phyloP scores from a whole-genome alignment of 2,329 filamentous ascomycete genomes.

The Sporothrix dimorphospora region DNA sequence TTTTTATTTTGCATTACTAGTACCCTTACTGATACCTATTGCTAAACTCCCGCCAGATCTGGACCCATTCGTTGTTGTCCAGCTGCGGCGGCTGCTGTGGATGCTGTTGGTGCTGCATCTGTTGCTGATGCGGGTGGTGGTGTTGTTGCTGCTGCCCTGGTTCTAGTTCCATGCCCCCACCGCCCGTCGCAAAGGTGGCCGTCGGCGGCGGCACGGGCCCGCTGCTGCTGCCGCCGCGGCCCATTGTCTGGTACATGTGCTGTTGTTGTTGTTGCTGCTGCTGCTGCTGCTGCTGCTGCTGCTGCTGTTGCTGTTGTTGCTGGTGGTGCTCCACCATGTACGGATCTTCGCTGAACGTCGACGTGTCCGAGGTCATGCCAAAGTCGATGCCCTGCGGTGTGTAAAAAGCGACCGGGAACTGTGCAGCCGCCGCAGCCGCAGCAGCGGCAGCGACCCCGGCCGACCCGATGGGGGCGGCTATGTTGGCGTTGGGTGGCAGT shows the following conservation, averaged over 20 bases:
- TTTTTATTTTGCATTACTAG: not conserved
- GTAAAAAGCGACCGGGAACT: slow-evolving; percentile 10
- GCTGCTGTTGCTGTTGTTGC: not conserved
- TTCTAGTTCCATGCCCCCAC: not conserved
- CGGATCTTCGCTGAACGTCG: slow-evolving; percentile 26
- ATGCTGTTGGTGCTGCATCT: not conserved
- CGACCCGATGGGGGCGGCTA: not conserved
- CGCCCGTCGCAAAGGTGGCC: not conserved
- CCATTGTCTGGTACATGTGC: not conserved
- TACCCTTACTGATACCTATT: slow-evolving; percentile 10
- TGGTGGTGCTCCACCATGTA: slow-evolving; percentile 23
- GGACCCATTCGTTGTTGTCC: slow-evolving; percentile 29
- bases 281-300: not conserved
- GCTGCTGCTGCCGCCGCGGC: not conserved
- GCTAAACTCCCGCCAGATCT: slow-evolving; percentile 30
- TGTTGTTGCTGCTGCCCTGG: not conserved
- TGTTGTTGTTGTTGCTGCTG: not conserved
- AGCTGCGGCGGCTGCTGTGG: slow-evolving; percentile 19
- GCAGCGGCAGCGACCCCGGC: not conserved
- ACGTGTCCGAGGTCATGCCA: slow-evolving; percentile 26
- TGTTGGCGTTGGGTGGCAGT: not conserved
- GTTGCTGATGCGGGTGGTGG: not conserved
- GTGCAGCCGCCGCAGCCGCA: not conserved
- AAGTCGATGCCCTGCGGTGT: slow-evolving; percentile 21
- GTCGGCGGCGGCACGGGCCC: not conserved